phyloP scores from a whole-genome alignment of 768 basidiomycete genomes.

The Suillus occidentalis region DNA sequence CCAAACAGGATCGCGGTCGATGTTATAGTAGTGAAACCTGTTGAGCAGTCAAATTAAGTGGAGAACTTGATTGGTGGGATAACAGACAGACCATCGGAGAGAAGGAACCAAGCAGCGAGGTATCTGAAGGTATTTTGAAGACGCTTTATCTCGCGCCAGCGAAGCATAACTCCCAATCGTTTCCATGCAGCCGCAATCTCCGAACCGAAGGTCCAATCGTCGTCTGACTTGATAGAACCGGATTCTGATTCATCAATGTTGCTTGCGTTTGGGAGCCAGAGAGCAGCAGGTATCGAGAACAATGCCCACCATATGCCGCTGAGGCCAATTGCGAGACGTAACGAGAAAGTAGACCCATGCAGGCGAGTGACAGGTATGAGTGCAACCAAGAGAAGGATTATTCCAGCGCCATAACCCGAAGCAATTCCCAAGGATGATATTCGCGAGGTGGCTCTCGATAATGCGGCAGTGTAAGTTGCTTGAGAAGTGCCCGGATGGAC shows the following conservation, averaged over 20 bases:
- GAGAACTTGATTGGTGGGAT: background rate
- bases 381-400: slow-evolving; percentile 68
- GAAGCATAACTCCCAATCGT: slow-evolving; percentile 72
- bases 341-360: slow-evolving; percentile 73
- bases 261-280: slow-evolving; percentile 61
- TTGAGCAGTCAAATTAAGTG: background rate
- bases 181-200: slow-evolving; percentile 76
- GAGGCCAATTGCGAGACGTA: slow-evolving; percentile 80
- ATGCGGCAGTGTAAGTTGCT: slow-evolving; percentile 49
- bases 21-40: slow-evolving; percentile 90
- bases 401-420: slow-evolving; percentile 83
- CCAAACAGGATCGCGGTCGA: slow-evolving; percentile 91
- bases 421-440: slow-evolving; percentile 88
- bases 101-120: slow-evolving; percentile 90
- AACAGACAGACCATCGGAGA: slow-evolving; percentile 73
- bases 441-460: slow-evolving; percentile 75
- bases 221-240: slow-evolving; percentile 17
- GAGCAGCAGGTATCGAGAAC: slow-evolving; percentile 74
- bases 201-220: slow-evolving; percentile 43
- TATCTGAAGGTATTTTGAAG: slow-evolving; percentile 86
- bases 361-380: slow-evolving; percentile 75
- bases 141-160: slow-evolving; percentile 67
- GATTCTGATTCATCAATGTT: slow-evolving; percentile 8
- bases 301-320: slow-evolving; percentile 89
- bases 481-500: slow-evolving; percentile 27